Evolutionary conservation across 2,329 filamentous ascomycete genomes (phyloP), one percentile per base, ranked within the genome.

Genomic region (Fusarium sp.): DNA sequence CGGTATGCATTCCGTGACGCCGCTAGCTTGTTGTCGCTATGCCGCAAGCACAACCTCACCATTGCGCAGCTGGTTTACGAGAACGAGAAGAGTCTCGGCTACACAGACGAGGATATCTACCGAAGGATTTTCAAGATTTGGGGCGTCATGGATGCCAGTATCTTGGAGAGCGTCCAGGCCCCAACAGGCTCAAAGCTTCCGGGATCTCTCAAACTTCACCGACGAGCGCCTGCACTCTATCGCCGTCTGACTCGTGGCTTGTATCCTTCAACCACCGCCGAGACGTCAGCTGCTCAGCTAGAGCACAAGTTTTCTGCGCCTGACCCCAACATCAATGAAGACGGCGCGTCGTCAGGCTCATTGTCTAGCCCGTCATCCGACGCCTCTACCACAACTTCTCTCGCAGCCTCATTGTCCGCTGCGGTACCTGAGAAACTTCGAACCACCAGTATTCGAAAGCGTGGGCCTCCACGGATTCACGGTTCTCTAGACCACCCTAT

Each of bases 1-100:
- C 75, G 76, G 6, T 82, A 81, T 54, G 75, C 80, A 1, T 83
- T 83, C 69, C 79, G 78, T 34, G 78, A 83, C 41, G 80, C 79
- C 7, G 70, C 70, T 43, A 83, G 80, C 60, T 68, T 83, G 25
- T 67, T 83, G 39, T 74, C 77, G 4, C 68, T 83, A 3, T 83
- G 81, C 53, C 76, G 79, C 44, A 80, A 81, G 60, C 79, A 83
- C 68, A 83, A 83, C 51, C 71, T 83, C 7, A 83, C 81, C 4
- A 83, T 83, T 26, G 81, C 81, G 1, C 81, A 83, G 61, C 61
- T 83, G 28, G 81, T 83, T 5, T 83, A 82, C 53, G 80, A 83
- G 67, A 83, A 83, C 48, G 81, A 83, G 58, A 83, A 80, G 72
- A 81, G 81, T 61, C 76, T 80, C 5, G 81, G 81, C 8, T 81